Evolutionary conservation across 2,329 filamentous ascomycete species (phyloP).

Genomic region (Trichoderma guizhouense): DNA sequence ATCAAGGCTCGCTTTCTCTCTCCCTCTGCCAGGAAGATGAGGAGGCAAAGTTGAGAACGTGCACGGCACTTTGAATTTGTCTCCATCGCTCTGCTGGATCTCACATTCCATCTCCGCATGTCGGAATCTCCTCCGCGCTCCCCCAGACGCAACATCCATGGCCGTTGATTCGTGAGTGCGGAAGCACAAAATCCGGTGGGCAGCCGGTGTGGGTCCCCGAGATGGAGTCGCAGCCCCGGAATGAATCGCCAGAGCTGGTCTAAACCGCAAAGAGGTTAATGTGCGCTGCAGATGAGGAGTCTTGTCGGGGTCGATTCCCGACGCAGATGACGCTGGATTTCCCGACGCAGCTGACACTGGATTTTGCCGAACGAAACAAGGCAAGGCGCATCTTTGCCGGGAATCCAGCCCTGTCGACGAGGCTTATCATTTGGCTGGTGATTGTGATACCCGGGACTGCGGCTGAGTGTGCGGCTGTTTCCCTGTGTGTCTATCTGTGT

Average conservation of each 20-base stretch:
- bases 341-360: background rate
- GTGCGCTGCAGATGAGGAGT: background rate
- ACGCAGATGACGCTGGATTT: background rate
- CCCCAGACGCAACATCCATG: background rate
- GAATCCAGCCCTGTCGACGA: background rate
- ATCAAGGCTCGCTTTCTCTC: background rate
- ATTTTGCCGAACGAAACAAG: background rate
- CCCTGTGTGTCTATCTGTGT: background rate
- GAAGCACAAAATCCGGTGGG: background rate
- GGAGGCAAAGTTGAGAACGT: background rate
- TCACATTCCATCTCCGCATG: background rate
- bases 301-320: conserved; percentile 21
- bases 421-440: background rate
- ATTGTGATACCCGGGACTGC: background rate
- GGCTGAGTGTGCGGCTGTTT: background rate
- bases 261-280: conserved; percentile 1
- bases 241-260: background rate
- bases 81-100: background rate
- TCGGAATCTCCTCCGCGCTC: background rate
- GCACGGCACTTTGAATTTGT: background rate
- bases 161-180: background rate
- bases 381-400: background rate
- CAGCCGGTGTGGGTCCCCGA: conserved; percentile 14
- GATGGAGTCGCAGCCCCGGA: background rate
- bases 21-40: background rate